Evolutionary conservation across 768 basidiomycete species (phyloP).

Genomic region (Agrocybe pediades): DNA sequence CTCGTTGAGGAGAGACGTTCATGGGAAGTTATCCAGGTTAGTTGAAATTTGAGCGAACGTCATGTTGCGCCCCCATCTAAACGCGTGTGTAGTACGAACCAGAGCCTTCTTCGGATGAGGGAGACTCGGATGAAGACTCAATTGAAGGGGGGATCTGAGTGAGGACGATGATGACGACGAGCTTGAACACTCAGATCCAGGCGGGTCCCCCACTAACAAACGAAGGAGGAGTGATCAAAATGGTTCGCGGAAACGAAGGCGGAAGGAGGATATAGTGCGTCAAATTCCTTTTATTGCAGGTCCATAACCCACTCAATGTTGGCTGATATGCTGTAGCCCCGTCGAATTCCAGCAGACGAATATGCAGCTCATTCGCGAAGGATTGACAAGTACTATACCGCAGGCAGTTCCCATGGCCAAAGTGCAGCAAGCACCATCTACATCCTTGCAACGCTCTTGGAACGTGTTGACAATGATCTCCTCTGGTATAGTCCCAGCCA

Average conservation of each 20-base stretch:
- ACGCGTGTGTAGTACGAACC: slow-evolving; percentile 67
- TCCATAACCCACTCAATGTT: not conserved
- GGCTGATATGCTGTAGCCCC: slow-evolving; percentile 28
- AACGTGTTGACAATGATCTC: slow-evolving; percentile 90
- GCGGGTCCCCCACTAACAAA: slow-evolving; percentile 39
- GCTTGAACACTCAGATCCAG: not conserved
- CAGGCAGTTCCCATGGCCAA: slow-evolving; percentile 87
- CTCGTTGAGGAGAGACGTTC: slow-evolving; percentile 75
- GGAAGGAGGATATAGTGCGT: slow-evolving; percentile 48
- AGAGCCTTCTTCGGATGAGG: slow-evolving; percentile 60
- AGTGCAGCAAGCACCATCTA: slow-evolving; percentile 90
- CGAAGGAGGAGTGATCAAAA: slow-evolving; percentile 47
- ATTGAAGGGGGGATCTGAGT: slow-evolving; percentile 46
- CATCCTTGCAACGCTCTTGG: slow-evolving; percentile 85
- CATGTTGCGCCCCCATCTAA: slow-evolving; percentile 3
- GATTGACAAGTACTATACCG: slow-evolving; percentile 80
- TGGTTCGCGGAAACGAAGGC: slow-evolving; percentile 57
- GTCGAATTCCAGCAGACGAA: slow-evolving; percentile 70
- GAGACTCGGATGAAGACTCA: slow-evolving; percentile 47
- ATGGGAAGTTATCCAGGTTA: slow-evolving; percentile 83
- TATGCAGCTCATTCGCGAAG: slow-evolving; percentile 61
- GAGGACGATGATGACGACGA: slow-evolving; percentile 22
- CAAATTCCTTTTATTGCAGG: not conserved
- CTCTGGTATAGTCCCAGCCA: slow-evolving; percentile 66
- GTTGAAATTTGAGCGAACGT: slow-evolving; percentile 12